phyloP scores from a whole-genome alignment of 768 basidiomycete genomes.

The Calvatia gigantea region DNA sequence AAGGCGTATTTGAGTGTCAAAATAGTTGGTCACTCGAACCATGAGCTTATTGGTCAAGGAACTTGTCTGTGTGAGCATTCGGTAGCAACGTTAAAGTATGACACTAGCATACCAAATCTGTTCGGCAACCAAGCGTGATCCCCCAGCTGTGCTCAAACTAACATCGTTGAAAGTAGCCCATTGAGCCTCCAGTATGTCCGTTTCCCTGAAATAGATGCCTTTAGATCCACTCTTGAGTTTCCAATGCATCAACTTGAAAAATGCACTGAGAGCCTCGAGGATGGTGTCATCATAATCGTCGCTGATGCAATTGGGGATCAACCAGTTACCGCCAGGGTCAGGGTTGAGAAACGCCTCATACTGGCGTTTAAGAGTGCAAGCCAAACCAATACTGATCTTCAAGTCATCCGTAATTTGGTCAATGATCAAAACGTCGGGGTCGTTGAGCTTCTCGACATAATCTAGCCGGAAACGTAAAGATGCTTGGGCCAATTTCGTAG shows the following conservation, averaged over 20 bases:
- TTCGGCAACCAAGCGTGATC: constrained; percentile 89
- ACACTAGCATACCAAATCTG: constrained; percentile 75
- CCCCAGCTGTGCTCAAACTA: constrained; percentile 81
- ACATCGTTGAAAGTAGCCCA: constrained; percentile 95
- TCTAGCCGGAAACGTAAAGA: constrained; percentile 86
- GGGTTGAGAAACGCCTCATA: constrained; percentile 89
- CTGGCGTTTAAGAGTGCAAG: constrained; percentile 93
- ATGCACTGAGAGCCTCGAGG: constrained; percentile 79
- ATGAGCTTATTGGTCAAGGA: constrained; percentile 90
- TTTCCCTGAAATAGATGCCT: constrained; percentile 96
- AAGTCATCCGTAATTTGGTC: constrained; percentile 94
- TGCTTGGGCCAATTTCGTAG: constrained; percentile 91
- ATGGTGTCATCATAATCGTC: constrained; percentile 90
- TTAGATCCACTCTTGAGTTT: constrained; percentile 91
- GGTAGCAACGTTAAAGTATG: not conserved
- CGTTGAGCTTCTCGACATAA: constrained; percentile 82
- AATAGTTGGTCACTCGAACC: constrained; percentile 89
- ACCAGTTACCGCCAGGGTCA: constrained; percentile 86
- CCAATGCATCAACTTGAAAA: constrained; percentile 94
- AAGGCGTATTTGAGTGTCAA: constrained; percentile 88
- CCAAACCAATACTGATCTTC: constrained; percentile 85
- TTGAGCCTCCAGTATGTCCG: constrained; percentile 94
- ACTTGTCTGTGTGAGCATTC: constrained; percentile 36
- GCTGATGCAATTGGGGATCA: constrained; percentile 81
- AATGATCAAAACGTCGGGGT: constrained; percentile 86